Conservation (phyloP, 2,329 filamentous ascomycete species). For the Fusarium verrucosum region DNA sequence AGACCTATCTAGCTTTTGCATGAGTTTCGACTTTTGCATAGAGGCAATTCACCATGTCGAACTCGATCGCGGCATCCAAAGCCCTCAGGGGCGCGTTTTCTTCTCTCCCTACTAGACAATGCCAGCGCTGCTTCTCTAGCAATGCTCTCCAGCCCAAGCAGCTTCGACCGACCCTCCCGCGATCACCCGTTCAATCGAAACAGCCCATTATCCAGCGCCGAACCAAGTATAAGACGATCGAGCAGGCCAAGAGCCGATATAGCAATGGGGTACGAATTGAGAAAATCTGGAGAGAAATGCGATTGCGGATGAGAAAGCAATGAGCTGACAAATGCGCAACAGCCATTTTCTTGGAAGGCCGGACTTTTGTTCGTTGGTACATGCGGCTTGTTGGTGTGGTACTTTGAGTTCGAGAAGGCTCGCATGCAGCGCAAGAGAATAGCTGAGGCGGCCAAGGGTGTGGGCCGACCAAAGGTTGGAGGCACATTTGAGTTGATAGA, state of each 20-base stretch:
- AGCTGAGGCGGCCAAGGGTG: constrained; percentile 90
- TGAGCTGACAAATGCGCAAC: constrained; percentile 42
- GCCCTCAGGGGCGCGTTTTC: constrained; percentile 49
- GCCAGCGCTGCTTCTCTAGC: constrained; percentile 55
- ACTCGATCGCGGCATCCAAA: constrained; percentile 49
- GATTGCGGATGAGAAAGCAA: background rate
- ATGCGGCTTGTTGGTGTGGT: constrained; percentile 80
- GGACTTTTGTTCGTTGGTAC: constrained; percentile 85
- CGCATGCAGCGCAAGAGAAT: constrained; percentile 89
- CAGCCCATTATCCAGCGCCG: constrained; percentile 52
- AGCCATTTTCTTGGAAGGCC: constrained; percentile 95
- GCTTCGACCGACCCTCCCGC: constrained; percentile 48
- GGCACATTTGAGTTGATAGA: constrained; percentile 85
- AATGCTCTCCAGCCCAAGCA: constrained; percentile 49
- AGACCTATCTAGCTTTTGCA: constrained; percentile 34
- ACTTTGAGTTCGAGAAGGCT: constrained; percentile 93
- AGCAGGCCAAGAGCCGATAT: constrained; percentile 67
- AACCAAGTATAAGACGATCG: constrained; percentile 62
- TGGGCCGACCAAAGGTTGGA: constrained; percentile 92
- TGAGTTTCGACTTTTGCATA: constrained; percentile 14
- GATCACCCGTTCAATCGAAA: constrained; percentile 46
- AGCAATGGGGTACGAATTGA: constrained; percentile 60
- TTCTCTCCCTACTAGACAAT: constrained; percentile 49
- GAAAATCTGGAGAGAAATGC: background rate
- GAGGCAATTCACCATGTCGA: constrained; percentile 51